A percentile compares a stretch with the other conserved stretches of the same genome.
Conservation (phyloP, 2,329 filamentous ascomycete genomes). For the Aspergillus sp. region DNA sequence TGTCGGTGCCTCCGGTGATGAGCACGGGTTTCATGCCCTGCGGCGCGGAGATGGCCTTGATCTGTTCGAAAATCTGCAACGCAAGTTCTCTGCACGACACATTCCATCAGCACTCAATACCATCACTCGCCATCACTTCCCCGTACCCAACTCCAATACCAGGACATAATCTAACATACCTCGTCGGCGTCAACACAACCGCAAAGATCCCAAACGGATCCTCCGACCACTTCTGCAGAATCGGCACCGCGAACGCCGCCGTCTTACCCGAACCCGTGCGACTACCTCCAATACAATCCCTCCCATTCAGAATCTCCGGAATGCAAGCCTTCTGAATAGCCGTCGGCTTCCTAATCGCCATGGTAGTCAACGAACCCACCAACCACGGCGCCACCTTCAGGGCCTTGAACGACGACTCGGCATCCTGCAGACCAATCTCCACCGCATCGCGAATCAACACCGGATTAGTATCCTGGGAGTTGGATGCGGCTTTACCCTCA, state of each 20-base stretch:
- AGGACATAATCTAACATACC: conserved; percentile 46
- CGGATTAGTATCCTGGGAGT: conserved; percentile 29
- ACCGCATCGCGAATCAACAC: conserved; percentile 42
- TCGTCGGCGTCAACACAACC: conserved; percentile 83
- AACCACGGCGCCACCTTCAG: conserved; percentile 83
- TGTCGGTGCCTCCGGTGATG: conserved; percentile 90
- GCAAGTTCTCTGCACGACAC: conserved; percentile 69
- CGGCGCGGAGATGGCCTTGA: conserved; percentile 85
- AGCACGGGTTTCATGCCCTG: conserved; percentile 84
- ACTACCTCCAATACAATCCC: conserved; percentile 93
- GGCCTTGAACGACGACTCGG: conserved; percentile 62
- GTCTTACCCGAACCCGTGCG: conserved; percentile 97
- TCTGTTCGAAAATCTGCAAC: conserved; percentile 93
- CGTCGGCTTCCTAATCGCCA: conserved; percentile 85
- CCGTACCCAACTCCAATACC: neutral
- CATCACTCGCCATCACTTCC: neutral
- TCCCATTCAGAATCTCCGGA: conserved; percentile 83
- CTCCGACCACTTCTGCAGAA: conserved; percentile 88
- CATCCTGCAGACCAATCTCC: conserved; percentile 46
- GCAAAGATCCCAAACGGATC: conserved; percentile 91
- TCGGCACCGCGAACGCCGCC: conserved; percentile 90
- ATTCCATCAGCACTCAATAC: neutral
- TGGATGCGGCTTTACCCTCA: conserved; percentile 12
- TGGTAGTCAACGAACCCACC: conserved; percentile 69
- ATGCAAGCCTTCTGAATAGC: conserved; percentile 92